A percentile compares a stretch with the other conserved stretches of the same genome.
Conservation (phyloP, 805 yeast species). For the Teunomyces panamensis region DNA sequence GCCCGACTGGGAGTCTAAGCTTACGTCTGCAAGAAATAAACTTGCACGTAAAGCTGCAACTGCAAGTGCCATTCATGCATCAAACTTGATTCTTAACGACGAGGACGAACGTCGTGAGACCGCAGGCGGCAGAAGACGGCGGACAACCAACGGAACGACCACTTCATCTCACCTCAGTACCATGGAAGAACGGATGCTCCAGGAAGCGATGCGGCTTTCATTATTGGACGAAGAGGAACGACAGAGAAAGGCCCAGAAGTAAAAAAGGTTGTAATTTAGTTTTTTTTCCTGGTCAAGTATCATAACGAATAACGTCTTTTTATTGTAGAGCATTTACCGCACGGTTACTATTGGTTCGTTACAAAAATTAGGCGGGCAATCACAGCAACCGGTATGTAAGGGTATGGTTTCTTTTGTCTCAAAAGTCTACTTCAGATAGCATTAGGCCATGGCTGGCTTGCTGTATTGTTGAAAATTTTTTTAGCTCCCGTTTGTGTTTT, state of each 20-base stretch:
- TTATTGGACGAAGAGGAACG: slow-evolving; percentile 67
- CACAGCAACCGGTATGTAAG: neutral
- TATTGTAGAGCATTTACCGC: neutral
- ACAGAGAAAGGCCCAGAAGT: slow-evolving; percentile 17
- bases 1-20: slow-evolving; percentile 87
- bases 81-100: slow-evolving; percentile 59
- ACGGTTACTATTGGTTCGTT: neutral
- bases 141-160: slow-evolving; percentile 9
- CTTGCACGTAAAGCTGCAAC: slow-evolving; percentile 88
- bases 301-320: neutral
- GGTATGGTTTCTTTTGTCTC: neutral
- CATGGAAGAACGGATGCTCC: slow-evolving; percentile 70
- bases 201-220: slow-evolving; percentile 77
- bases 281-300: neutral
- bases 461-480: no score
- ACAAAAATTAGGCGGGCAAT: neutral
- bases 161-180: slow-evolving; percentile 12
- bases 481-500: no score
- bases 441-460: neutral
- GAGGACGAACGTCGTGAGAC: slow-evolving; percentile 11
- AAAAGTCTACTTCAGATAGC: neutral
- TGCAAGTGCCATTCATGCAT: slow-evolving; percentile 90
- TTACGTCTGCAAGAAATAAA: slow-evolving; percentile 68
- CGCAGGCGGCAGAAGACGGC: slow-evolving; percentile 24
- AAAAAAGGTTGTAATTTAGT: neutral